Evolutionary conservation across 108 stramenopile genomes (phyloP), one percentile per base, ranked within the genome.

Genomic region (Nannochloropsis oceanica): DNA sequence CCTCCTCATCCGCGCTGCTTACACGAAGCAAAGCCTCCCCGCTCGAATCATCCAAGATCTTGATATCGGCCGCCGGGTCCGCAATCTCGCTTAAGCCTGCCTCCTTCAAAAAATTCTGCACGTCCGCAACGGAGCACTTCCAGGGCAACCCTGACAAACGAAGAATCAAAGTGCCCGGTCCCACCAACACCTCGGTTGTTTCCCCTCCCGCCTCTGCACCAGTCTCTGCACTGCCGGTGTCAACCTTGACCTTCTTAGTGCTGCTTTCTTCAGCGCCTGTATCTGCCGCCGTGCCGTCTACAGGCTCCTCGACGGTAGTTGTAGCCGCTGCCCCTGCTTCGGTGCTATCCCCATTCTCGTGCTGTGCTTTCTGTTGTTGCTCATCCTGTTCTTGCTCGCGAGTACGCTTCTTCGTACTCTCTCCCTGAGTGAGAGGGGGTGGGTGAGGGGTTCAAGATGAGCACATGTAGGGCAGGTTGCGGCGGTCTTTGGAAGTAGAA

Each of bases 1-100:
- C 87, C 43, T 81, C 14, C 44, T 18, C 43, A 25, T 44, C 84
- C 18, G 84, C 87, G 43, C n/a, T 84, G 25, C 24, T 79, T 13
- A 88, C 25, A 25, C 84, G 84, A 27, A 88, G 84, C 43, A 84
- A 88, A 26, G 87, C 87, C 73, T 88, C 87, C 13, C 84, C 87
- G 13, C 87, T 84, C 27, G 44, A 83, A 24, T 80, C 80, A 25
- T 80, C 80, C 24, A 80, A 80, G 25, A 80, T 26, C 26, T 26
- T 25, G 8, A 80, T 80, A 25, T 80, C 83, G 34, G 26, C 83
- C 2, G 44, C 83, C 13, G 22, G 34, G 34, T 83, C 42, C 24
- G 42, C 13, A 43, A 20, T 27, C 11, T 20, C 43, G 26, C 44
- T 44, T 43, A n/a, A 34, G 43, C 44, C 84, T 18, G 84, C 27